A percentile compares a stretch with the other conserved stretches of the same genome.
Evolutionary conservation across 306 rosid genomes (phyloP).

Genomic region (Prunus padus): DNA sequence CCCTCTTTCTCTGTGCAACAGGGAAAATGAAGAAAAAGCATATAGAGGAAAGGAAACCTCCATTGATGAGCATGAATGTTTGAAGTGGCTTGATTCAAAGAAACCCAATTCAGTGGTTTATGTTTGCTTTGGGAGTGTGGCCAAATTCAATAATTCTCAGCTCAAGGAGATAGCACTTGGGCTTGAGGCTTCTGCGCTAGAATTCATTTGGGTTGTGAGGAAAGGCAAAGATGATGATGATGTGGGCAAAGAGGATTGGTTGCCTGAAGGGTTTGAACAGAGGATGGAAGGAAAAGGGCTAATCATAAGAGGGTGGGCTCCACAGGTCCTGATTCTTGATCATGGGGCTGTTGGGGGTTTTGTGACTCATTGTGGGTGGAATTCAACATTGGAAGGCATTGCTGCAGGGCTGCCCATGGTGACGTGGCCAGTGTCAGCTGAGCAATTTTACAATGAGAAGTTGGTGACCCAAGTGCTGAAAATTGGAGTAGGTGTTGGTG

Average conservation of each 20-base stretch:
- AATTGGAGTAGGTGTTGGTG: slow-evolving; percentile 36
- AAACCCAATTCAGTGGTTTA: slow-evolving; percentile 36
- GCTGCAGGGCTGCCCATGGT: slow-evolving; percentile 43
- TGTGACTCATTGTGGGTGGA: slow-evolving; percentile 58
- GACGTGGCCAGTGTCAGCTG: slow-evolving; percentile 43
- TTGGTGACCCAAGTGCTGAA: slow-evolving; percentile 30
- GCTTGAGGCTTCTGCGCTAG: slow-evolving; percentile 29
- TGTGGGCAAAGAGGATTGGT: slow-evolving; percentile 10
- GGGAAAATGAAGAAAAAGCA: slow-evolving; percentile 10
- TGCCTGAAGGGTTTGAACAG: slow-evolving; percentile 41
- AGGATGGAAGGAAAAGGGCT: slow-evolving; percentile 35
- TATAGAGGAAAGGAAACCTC: slow-evolving; percentile 23
- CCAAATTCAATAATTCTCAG: slow-evolving; percentile 26
- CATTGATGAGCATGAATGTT: slow-evolving; percentile 26
- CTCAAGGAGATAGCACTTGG: slow-evolving; percentile 35
- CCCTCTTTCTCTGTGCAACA: slow-evolving; percentile 30
- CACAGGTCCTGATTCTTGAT: slow-evolving; percentile 38
- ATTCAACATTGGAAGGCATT: slow-evolving; percentile 39
- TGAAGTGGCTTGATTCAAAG: slow-evolving; percentile 34
- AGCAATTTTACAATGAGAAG: slow-evolving; percentile 47
- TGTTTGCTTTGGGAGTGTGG: slow-evolving; percentile 34
- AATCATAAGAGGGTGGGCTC: slow-evolving; percentile 46
- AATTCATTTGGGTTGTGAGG: slow-evolving; percentile 49
- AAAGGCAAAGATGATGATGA: not conserved
- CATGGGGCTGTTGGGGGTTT: slow-evolving; percentile 40